These are phyloP conservation scores for Stropharia rugosoannulata DNA, from an alignment of 768 basidiomycete species.

Conservation along the genomic window DNA sequence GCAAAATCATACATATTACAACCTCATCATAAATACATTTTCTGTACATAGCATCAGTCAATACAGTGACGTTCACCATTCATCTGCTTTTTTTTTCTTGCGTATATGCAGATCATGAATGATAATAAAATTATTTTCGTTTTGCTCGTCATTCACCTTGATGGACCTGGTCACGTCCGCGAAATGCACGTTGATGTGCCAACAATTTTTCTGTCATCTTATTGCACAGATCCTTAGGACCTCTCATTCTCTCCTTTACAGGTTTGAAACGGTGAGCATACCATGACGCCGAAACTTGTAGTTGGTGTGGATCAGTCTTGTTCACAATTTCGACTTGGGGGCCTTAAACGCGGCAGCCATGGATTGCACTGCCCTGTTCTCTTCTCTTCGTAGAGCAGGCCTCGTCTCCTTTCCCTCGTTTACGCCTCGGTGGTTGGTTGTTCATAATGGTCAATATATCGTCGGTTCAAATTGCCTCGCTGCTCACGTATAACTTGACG, in stretches of 20 bases:
- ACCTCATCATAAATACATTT: conserved; percentile 16
- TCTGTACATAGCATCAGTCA: conserved; percentile 14
- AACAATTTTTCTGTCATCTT: too few relatives aligned
- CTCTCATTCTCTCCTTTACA: too few relatives aligned
- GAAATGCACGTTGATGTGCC: too few relatives aligned
- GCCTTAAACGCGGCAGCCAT: background rate
- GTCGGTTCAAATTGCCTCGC: conserved; percentile 8
- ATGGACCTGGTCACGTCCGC: too few relatives aligned
- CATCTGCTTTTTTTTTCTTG: background rate
- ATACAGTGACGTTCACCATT: conserved; percentile 11
- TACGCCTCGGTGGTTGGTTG: background rate
- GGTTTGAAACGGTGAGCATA: too few relatives aligned
- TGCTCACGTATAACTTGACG: conserved; percentile 19
- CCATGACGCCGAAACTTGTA: too few relatives aligned
- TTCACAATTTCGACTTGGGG: background rate
- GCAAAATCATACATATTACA: conserved; percentile 26
- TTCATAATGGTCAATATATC: conserved; percentile 17
- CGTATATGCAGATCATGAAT: conserved; percentile 1
- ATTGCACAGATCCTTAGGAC: too few relatives aligned
- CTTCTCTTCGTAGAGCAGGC: conserved; percentile 1
- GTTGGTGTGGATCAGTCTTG: too few relatives aligned
- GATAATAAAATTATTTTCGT: background rate
- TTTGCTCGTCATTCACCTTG: too few relatives aligned
- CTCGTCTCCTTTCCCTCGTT: background rate
- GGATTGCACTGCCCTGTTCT: background rate